phyloP scores from a whole-genome alignment of 2,329 filamentous ascomycete species.

The Phialophora macrospora region DNA sequence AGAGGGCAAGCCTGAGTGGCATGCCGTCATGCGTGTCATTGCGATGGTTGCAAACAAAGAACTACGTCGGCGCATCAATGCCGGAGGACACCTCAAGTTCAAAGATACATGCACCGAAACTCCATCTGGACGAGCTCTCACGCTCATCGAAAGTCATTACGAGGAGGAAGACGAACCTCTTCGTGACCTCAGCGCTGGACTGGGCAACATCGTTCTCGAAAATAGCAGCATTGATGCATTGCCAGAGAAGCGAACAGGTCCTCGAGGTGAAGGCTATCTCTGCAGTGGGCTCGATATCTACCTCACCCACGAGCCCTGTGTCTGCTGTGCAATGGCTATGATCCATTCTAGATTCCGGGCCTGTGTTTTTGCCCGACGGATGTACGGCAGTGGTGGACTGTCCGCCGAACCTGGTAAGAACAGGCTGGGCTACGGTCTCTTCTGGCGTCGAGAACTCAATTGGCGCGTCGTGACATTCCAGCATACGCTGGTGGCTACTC shows the following conservation, averaged over 20 bases:
- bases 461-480: conserved; percentile 57
- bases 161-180: conserved; percentile 31
- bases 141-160: conserved; percentile 36
- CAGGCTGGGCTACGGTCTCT: conserved; percentile 62
- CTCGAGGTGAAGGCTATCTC: conserved; percentile 76
- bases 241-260: conserved; percentile 53
- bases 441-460: conserved; percentile 65
- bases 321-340: conserved; percentile 97
- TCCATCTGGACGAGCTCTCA: conserved; percentile 38
- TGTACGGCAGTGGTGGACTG: conserved; percentile 80
- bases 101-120: conserved; percentile 38
- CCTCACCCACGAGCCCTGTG: conserved; percentile 91
- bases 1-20: conserved; percentile 52
- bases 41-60: conserved; percentile 51
- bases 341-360: conserved; percentile 90
- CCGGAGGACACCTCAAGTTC: conserved; percentile 37
- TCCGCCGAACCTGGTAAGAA: conserved; percentile 58
- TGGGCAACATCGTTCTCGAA: conserved; percentile 27
- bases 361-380: conserved; percentile 78
- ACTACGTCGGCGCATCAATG: conserved; percentile 41
- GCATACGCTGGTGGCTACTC: conserved; percentile 44
- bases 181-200: conserved; percentile 26
- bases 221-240: conserved; percentile 12
- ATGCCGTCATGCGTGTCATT: conserved; percentile 53
- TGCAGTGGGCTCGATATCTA: conserved; percentile 94